Conservation (phyloP, 2,329 filamentous ascomycete species). For the Atkinsonella hypoxylon region DNA sequence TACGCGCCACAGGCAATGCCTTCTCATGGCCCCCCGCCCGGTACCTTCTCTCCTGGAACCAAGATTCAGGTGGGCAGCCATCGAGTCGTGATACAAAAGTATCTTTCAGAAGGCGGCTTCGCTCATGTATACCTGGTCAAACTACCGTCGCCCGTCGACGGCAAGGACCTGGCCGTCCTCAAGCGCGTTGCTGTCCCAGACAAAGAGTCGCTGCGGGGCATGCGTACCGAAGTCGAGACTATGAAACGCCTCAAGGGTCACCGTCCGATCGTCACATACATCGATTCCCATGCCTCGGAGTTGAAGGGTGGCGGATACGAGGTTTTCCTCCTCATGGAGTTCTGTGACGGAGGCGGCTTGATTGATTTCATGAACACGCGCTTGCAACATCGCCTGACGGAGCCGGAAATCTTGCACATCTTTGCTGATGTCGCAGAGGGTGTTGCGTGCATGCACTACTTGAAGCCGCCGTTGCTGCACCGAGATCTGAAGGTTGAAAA, state of each 20-base stretch:
- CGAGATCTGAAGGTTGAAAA: slow-evolving; percentile 97
- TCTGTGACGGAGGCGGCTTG: slow-evolving; percentile 82
- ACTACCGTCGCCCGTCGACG: slow-evolving; percentile 63
- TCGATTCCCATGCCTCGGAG: slow-evolving; percentile 95
- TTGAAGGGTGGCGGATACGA: slow-evolving; percentile 88
- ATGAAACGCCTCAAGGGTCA: slow-evolving; percentile 99
- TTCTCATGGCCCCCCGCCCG: slow-evolving; percentile 41
- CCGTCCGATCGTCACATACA: slow-evolving; percentile 91
- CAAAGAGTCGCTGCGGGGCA: slow-evolving; percentile 84
- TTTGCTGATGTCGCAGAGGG: slow-evolving; percentile 94
- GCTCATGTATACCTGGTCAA: slow-evolving; percentile 97
- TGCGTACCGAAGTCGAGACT: slow-evolving; percentile 97
- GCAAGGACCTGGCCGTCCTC: slow-evolving; percentile 71
- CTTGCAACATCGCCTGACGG: slow-evolving; percentile 87
- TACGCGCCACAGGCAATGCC: slow-evolving; percentile 26
- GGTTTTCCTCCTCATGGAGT: slow-evolving; percentile 97
- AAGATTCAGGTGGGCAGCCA: slow-evolving; percentile 95
- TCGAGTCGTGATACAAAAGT: slow-evolving; percentile 88
- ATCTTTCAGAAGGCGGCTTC: slow-evolving; percentile 95
- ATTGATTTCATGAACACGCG: slow-evolving; percentile 99
- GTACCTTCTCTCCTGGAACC: slow-evolving; percentile 85
- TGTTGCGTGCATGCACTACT: slow-evolving; percentile 97
- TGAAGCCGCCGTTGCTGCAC: slow-evolving; percentile 85
- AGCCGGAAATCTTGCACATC: slow-evolving; percentile 94
- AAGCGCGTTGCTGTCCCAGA: slow-evolving; percentile 96